These are phyloP conservation scores for Lunasporangiospora selenospora DNA, from an alignment of 192 early-diverging fungal species.

Conservation along the genomic window DNA sequence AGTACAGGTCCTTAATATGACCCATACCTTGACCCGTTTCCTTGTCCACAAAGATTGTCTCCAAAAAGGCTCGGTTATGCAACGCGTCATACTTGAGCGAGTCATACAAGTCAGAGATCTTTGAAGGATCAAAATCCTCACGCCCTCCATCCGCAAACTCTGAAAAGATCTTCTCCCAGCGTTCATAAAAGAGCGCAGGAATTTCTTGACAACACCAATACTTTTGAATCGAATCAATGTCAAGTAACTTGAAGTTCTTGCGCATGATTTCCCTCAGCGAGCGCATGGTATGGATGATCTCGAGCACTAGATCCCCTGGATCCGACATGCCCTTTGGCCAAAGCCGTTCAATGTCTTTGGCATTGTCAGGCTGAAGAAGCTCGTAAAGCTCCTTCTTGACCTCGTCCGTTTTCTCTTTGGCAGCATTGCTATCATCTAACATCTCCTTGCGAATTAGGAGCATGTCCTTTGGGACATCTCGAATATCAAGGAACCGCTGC, in stretches of 20 bases:
- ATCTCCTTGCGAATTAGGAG: conserved; percentile 86
- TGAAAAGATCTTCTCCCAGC: conserved; percentile 97
- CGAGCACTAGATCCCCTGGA: conserved; percentile 59
- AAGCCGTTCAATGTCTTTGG: conserved; percentile 15
- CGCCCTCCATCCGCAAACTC: conserved; percentile 73
- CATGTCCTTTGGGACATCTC: conserved; percentile 63
- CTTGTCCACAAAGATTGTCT: conserved; percentile 68
- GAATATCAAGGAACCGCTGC: conserved; percentile 65
- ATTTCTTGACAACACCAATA: conserved; percentile 94
- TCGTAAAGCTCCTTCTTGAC: conserved; percentile 77
- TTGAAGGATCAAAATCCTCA: conserved; percentile 78
- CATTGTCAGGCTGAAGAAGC: conserved; percentile 49
- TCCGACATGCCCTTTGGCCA: conserved; percentile 54
- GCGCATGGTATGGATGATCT: conserved; percentile 74
- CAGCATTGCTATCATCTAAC: conserved; percentile 94
- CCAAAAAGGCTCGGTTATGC: conserved; percentile 89
- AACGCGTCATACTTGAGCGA: conserved; percentile 97
- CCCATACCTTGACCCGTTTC: conserved; percentile 14
- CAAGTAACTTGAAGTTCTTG: conserved; percentile 71
- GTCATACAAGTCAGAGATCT: conserved; percentile 93
- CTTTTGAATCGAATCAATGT: conserved; percentile 67
- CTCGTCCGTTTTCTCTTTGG: conserved; percentile 91
- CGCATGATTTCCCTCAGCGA: conserved; percentile 76
- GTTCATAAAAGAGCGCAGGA: conserved; percentile 84
- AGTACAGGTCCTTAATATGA: conserved; percentile 72